Evolutionary conservation across 164 flowering plant genomes (phyloP), one percentile per base, ranked within the genome.

Genomic region (Dillenia suffruticosa): DNA sequence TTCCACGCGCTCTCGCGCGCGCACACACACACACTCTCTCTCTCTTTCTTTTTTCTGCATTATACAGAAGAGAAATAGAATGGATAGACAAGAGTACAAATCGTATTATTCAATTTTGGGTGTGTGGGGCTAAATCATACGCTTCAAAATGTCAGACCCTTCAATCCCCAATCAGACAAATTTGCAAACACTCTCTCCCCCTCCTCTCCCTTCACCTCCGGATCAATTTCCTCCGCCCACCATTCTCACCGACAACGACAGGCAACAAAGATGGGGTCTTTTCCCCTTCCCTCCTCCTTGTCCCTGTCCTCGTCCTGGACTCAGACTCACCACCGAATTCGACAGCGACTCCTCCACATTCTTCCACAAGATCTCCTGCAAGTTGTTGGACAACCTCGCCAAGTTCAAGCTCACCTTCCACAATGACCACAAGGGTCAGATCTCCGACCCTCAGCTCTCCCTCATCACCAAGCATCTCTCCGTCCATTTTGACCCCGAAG

Each of bases 281-380:
- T 32, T 32, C 40, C 40, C 40, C 16, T 72, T 80, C 56, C 15
- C 72, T 4, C 56, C 84, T 26, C 97, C 98, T 9, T n/a, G 70
- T 80, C 47, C 69, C 75, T n/a, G n/a, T 9, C 57, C 59, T 4
- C 56, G 85, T 26, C 97, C 98, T 9, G 54, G 83, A 12, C 46
- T 94, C 2, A 62, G 97, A 45, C 63, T 95, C 12, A 88, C 94
- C 50, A 70, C 95, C 1, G 96, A 92, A 63, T 95, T 79, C 72
- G 99, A 95, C 80, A 89, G 97, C 62, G 97, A 92, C 16, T 71
- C 69, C 66, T 63, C 82, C 49, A 2, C 79, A 15, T 83, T 88
- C 86, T 68, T 85, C 71, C 74, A 92, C 83, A 95, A 83, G 75
- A 49, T 88, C 24, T 95, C 99, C 3, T 88, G 94, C 76, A 92